phyloP scores from a whole-genome alignment of 495 filamentous ascomycete genomes.

The Aspergillus taichungensis region DNA sequence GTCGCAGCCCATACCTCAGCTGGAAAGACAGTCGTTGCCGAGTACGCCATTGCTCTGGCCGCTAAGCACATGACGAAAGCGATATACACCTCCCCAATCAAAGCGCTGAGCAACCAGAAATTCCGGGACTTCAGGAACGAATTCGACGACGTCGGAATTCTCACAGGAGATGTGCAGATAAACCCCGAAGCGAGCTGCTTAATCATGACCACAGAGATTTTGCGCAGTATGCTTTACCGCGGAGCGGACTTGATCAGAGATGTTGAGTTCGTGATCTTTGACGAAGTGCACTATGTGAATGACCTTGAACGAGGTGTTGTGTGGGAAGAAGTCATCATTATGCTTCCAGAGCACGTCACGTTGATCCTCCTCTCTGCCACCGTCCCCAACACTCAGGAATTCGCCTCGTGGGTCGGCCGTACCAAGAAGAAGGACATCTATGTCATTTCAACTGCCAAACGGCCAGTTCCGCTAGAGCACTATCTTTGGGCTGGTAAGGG shows the following conservation, averaged over 20 bases:
- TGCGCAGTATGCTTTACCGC: conserved; percentile 96
- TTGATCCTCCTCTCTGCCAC: conserved; percentile 92
- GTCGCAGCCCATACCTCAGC: conserved; percentile 98
- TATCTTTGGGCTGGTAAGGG: conserved; percentile 90
- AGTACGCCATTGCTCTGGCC: conserved; percentile 94
- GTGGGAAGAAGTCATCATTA: conserved; percentile 99
- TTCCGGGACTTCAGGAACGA: conserved; percentile 85
- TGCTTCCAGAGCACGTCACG: conserved; percentile 95
- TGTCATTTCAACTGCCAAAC: conserved; percentile 93
- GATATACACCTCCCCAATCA: conserved; percentile 98
- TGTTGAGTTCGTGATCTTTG: conserved; percentile 98
- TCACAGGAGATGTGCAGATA: conserved; percentile 97
- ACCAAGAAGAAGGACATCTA: conserved; percentile 99
- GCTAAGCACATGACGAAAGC: conserved; percentile 98
- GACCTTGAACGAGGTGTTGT: conserved; percentile 95
- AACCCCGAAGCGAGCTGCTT: conserved; percentile 95
- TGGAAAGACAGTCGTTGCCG: conserved; percentile 95
- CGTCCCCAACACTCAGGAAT: conserved; percentile 94
- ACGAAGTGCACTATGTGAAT: conserved; percentile 98
- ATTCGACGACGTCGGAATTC: conserved; percentile 92
- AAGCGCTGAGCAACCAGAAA: conserved; percentile 97
- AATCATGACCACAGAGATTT: conserved; percentile 98
- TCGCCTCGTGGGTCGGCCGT: conserved; percentile 95
- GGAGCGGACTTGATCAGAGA: conserved; percentile 94
- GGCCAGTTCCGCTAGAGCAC: conserved; percentile 91